phyloP scores from a whole-genome alignment of 768 basidiomycete genomes.

The Hericium coralloides region DNA sequence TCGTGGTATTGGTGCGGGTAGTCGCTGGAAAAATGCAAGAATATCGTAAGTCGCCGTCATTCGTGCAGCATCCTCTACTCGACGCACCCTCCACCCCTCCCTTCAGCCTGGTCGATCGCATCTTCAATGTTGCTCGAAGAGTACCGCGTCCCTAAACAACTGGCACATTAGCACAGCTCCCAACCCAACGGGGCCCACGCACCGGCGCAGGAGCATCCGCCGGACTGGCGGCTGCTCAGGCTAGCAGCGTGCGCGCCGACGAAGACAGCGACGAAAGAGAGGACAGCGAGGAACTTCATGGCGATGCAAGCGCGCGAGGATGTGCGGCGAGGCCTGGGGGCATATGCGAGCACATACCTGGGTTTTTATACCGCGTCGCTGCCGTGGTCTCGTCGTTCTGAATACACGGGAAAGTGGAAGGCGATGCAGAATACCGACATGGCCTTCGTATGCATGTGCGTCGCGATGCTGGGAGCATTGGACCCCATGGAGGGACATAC shows the following conservation, averaged over 20 bases:
- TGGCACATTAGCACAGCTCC: neutral
- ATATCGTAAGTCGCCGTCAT: too few relatives aligned
- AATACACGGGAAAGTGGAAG: neutral
- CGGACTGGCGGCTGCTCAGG: conserved; percentile 11
- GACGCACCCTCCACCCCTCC: neutral
- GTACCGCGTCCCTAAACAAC: neutral
- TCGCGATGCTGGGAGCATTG: neutral
- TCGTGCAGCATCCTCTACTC: too few relatives aligned
- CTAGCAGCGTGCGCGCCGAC: neutral
- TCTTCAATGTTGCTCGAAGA: neutral
- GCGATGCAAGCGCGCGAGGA: neutral
- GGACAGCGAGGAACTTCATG: neutral
- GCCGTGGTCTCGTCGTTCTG: neutral
- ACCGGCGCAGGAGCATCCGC: conserved; percentile 17
- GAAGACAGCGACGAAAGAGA: neutral
- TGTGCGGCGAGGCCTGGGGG: neutral
- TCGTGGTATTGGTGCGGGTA: conserved; percentile 22
- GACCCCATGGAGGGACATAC: too few relatives aligned
- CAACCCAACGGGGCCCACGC: neutral
- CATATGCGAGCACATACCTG: neutral
- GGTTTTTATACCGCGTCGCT: neutral
- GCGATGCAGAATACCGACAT: neutral
- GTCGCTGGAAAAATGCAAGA: conserved; percentile 6
- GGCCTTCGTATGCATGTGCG: neutral
- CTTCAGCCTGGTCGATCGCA: neutral